Base-by-base conservation (phyloP, 805 yeast genomes). In the Ogataea populi-albae region DNA sequence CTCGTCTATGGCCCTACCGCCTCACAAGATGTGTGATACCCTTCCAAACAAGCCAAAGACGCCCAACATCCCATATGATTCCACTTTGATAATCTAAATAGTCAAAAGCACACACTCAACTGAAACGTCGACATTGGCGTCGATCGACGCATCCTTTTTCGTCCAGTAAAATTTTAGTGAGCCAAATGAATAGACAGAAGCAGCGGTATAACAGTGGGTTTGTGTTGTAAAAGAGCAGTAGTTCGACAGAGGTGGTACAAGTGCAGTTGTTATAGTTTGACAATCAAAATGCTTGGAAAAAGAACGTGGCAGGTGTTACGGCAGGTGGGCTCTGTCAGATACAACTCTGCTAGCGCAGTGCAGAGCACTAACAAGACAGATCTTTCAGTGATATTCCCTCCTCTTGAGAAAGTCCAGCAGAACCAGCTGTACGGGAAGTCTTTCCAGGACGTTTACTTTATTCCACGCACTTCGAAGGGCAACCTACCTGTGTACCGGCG, bases 401-500 rank as follows among this genome's bases (percentile, higher is more conserved):
- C 47, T 6, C 26, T 61, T 6, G 44, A 42, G 8, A 40, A 54
- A 6, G 45, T 60, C 11, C 35, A 46, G 6, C 37, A 43, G 3
- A 45, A 51, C 5, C 52, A 59, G 22, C 39, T 59, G n/a, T 41
- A 44, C 17, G 46, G 47, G 6, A 44, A 65, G 61, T 23, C 69
- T 57, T 40, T 69, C 65, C 31, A 41, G 36, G 54, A 63, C 5
- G 59, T 62, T 30, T 75, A 75, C 49, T 54, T 48, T 50, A 53
- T 75, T 21, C 45, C 60, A 16, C 77, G 82, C 56, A 69, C 86
- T 6, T 61, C 71, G 11, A 68, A 64, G 30, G 87, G 91, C 4
- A 78, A 82, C 54, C 67, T 88, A 55, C 96, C 96, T n/a, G 84
- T 87, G 1, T 87, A 87, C 62, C 68, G 73, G 35, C 86, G 83